Evolutionary conservation across 345 rosid genomes (phyloP).

Genomic region (Garcia nutans): DNA sequence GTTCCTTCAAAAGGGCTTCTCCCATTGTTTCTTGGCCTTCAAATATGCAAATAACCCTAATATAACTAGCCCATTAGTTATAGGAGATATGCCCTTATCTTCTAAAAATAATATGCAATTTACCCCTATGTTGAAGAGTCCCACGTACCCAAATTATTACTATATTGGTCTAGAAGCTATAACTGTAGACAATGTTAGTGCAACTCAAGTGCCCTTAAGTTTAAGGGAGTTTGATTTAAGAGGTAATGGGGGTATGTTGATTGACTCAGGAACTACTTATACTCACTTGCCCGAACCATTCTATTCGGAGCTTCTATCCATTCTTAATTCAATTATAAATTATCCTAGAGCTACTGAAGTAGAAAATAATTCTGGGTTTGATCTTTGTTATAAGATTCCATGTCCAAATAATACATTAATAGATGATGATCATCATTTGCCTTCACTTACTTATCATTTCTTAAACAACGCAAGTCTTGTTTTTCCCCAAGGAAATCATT

Average conservation of each 20-base stretch:
- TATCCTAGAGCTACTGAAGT: conserved; percentile 61
- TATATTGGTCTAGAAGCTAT: conserved; percentile 66
- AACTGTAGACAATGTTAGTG: conserved; percentile 43
- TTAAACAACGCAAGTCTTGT: conserved; percentile 65
- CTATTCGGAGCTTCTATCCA: conserved; percentile 57
- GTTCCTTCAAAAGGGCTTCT: conserved; percentile 64
- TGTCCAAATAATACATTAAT: conserved; percentile 46
- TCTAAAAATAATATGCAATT: conserved; percentile 46
- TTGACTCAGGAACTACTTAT: conserved; percentile 87
- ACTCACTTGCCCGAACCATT: conserved; percentile 73
- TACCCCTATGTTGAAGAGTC: conserved; percentile 67
- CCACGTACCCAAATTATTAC: conserved; percentile 69
- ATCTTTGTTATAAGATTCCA: conserved; percentile 76
- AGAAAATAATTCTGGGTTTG: conserved; percentile 60
- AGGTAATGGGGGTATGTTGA: conserved; percentile 80
- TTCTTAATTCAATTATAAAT: conserved; percentile 40
- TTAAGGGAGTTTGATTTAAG: conserved; percentile 64
- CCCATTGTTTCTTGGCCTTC: conserved; percentile 83
- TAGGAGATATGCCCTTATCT: conserved; percentile 60
- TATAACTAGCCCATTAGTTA: conserved; percentile 63
- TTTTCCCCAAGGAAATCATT: conserved; percentile 56
- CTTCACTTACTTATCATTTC: conserved; percentile 64
- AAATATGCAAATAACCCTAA: conserved; percentile 74
- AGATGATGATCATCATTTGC: conserved; percentile 31
- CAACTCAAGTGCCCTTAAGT: conserved; percentile 43